Conservation (phyloP, 176 grass and related monocot species). For the Guadua angustifolia region DNA sequence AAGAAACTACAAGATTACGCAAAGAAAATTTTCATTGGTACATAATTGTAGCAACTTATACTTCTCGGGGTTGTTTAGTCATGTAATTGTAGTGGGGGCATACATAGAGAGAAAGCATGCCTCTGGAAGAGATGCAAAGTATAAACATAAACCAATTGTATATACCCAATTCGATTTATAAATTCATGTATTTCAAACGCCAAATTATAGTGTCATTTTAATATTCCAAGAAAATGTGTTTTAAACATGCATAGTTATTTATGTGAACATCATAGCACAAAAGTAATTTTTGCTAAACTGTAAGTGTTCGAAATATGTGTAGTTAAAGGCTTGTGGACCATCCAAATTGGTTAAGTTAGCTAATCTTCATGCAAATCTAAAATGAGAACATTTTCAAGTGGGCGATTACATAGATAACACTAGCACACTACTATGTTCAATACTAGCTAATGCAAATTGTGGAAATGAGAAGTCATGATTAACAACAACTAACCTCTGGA, state of each 20-base stretch:
- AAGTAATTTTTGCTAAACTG: neutral
- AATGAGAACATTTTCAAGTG: neutral
- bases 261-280: neutral
- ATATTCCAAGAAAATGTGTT: neutral
- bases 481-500: slow-evolving; percentile 64
- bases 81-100: neutral
- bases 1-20: neutral
- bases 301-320: neutral
- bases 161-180: neutral
- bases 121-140: neutral
- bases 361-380: neutral
- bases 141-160: neutral
- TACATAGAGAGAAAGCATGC: neutral
- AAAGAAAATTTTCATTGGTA: neutral
- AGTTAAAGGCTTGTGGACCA: neutral
- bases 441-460: neutral
- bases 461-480: neutral
- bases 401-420: neutral
- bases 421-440: neutral
- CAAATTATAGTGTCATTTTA: neutral
- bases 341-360: neutral
- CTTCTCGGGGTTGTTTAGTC: neutral
- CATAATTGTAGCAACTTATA: neutral
- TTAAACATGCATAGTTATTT: neutral
- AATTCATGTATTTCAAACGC: neutral